Percentiles rank a stretch among this genome's conserved stretches.
Conservation (phyloP, 2,329 filamentous ascomycete genomes). For the Cryphonectria naterciae region DNA sequence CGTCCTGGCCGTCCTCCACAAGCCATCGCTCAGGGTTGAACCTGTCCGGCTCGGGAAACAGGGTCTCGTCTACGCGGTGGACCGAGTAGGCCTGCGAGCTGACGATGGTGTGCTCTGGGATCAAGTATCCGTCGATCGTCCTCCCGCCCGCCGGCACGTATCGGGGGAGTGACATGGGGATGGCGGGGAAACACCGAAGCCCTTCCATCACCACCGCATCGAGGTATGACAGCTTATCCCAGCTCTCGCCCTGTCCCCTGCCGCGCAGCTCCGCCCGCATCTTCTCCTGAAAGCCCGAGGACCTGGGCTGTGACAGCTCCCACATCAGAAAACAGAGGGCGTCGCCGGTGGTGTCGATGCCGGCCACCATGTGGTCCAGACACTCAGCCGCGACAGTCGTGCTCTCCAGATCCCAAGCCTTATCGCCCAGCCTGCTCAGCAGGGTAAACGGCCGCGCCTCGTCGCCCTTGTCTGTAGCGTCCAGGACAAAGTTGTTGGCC, state of each 20-base stretch:
- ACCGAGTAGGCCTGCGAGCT: conserved; percentile 66
- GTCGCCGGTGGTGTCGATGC: conserved; percentile 74
- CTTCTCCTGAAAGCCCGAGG: conserved; percentile 52
- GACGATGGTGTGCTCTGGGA: conserved; percentile 60
- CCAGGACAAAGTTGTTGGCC: conserved; percentile 62
- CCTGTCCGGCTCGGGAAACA: conserved; percentile 77
- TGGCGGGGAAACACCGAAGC: conserved; percentile 65
- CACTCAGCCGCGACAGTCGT: conserved; percentile 68
- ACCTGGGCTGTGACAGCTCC: conserved; percentile 66
- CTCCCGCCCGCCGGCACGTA: conserved; percentile 60
- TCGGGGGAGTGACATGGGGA: conserved; percentile 69
- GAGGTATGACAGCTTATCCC: conserved; percentile 60
- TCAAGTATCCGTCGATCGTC: conserved; percentile 56
- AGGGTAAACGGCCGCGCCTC: conserved; percentile 60
- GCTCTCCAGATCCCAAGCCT: conserved; percentile 51
- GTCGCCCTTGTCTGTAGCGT: conserved; percentile 48
- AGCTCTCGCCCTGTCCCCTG: conserved; percentile 31
- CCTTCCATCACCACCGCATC: conserved; percentile 68
- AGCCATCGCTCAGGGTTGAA: conserved; percentile 89
- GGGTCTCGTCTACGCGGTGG: conserved; percentile 62
- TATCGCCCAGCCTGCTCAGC: conserved; percentile 60
- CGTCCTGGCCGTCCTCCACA: conserved; percentile 66
- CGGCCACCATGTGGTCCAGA: conserved; percentile 72
- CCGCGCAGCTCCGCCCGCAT: conserved; percentile 57
- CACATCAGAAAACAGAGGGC: conserved; percentile 73